A percentile compares a stretch with the other conserved stretches of the same genome.
phyloP scores from a whole-genome alignment of 768 basidiomycete genomes.

The Phanerodontia chrysosporium region DNA sequence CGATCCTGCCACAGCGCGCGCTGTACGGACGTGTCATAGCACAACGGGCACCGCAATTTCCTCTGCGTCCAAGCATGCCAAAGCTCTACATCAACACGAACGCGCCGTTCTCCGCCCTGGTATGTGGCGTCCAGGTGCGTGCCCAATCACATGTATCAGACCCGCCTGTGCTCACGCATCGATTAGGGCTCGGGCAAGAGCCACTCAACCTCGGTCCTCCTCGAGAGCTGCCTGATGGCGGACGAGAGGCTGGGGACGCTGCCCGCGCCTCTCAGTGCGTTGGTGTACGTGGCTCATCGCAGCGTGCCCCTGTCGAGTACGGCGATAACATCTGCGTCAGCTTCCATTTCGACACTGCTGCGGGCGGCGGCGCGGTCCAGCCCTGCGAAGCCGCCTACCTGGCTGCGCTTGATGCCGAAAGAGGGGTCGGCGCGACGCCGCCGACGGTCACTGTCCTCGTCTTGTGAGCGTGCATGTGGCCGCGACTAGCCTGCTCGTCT shows the following conservation, averaged over 20 bases:
- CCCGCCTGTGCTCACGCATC: background rate
- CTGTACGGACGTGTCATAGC: constrained; percentile 9
- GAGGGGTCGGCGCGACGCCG: constrained; percentile 25
- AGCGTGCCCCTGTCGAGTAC: background rate
- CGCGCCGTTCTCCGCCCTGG: constrained; percentile 62
- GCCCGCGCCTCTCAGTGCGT: constrained; percentile 49
- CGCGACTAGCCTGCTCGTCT: background rate
- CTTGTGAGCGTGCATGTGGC: background rate
- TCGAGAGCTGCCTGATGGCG: constrained; percentile 63
- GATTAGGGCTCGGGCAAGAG: constrained; percentile 63
- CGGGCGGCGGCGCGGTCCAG: constrained; percentile 15
- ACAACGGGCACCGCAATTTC: background rate
- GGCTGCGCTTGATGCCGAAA: constrained; percentile 31
- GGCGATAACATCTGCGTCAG: background rate
- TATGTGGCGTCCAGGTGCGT: constrained; percentile 58
- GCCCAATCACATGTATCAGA: background rate
- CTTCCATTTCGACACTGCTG: constrained; percentile 20
- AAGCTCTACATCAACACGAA: constrained; percentile 30
- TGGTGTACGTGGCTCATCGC: constrained; percentile 33
- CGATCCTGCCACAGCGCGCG: constrained; percentile 4
- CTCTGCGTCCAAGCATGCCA: background rate
- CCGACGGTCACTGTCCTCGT: constrained; percentile 50
- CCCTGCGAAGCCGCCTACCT: constrained; percentile 59
- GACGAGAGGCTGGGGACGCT: constrained; percentile 45
- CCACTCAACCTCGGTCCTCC: constrained; percentile 58